Base-by-base conservation (phyloP, 225 moss, liverwort and hornwort species). In the Sphagnum contortum region DNA sequence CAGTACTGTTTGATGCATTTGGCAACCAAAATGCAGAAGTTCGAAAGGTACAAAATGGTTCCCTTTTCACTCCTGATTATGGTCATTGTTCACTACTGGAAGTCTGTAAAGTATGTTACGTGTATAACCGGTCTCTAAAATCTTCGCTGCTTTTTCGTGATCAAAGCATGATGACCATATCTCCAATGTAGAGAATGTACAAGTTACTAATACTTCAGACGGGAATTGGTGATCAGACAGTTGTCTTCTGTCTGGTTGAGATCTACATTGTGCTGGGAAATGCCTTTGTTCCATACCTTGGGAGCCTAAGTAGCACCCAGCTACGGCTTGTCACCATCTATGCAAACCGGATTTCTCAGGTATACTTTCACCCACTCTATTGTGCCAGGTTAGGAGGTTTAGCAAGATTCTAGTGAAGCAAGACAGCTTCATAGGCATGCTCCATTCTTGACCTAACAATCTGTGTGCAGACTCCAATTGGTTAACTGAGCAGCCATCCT, bases 191-290 rank as follows among this genome's bases (percentile, higher is more conserved):
- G 9, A 52, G 52, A 52, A 9, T 5, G 9, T 52, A 52, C 7
- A 6, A 5, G 52, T 52, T 52, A 52, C 7, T 52, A 52, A 5
- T 12, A 7, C 62, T 11, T 2, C 5, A 52, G 52, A 5, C 9
- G 52, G 52, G 52, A 52, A 9, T 0, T 6, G 52, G 48, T 64
- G 13, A 7, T 60, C 83, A 96, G 93, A 91, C 91, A 9, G 93
- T 93, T 55, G 98, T 98, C 65, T 93, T 93, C 73, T 98, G 98
- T 75, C 77, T 98, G 57, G 98, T 98, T 79, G 98, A 98, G 76
- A 91, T 98, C 53, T 91, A 91, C 66, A 98, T 98, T 57, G 93
- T 93, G 57, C 86, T 98, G 65, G 98, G 91, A 60, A 84, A 83
- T 68, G 84, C 83, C 5, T 98, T 98, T 78, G 91, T 89, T 48